A percentile compares a stretch with the other conserved stretches of the same genome.
phyloP scores from a whole-genome alignment of 2,329 filamentous ascomycete species.

The Cordyceps cicadae region DNA sequence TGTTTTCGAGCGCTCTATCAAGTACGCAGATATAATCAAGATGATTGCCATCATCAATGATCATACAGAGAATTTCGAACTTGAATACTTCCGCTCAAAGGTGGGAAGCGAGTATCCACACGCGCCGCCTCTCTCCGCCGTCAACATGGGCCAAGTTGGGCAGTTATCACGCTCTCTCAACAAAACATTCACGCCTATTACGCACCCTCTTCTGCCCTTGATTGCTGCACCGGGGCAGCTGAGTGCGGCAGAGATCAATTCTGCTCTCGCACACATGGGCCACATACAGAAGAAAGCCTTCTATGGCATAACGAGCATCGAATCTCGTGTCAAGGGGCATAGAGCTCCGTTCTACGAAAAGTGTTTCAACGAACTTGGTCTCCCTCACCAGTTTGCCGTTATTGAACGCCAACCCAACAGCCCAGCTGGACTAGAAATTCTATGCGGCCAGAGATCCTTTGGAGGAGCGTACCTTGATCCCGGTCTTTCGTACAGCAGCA shows the following conservation, averaged over 20 bases:
- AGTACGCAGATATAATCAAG: constrained; percentile 79
- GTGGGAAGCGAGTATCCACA: constrained; percentile 62
- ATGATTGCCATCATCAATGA: constrained; percentile 81
- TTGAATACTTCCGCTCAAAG: constrained; percentile 78
- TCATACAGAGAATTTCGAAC: constrained; percentile 79
- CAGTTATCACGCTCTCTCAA: constrained; percentile 79
- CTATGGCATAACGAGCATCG: constrained; percentile 68
- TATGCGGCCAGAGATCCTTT: constrained; percentile 66
- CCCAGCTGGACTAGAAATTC: constrained; percentile 58
- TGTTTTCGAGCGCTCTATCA: constrained; percentile 62
- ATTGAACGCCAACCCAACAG: constrained; percentile 62
- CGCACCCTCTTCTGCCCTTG: constrained; percentile 73
- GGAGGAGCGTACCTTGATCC: constrained; percentile 77
- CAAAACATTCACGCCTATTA: constrained; percentile 80
- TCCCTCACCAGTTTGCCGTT: constrained; percentile 73
- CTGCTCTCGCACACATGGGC: constrained; percentile 67
- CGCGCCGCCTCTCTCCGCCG: constrained; percentile 66
- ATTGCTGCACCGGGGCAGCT: constrained; percentile 81
- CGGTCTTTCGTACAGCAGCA: constrained; percentile 52
- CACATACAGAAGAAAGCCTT: constrained; percentile 72
- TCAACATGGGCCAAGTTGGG: constrained; percentile 83
- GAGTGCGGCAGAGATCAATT: constrained; percentile 78
- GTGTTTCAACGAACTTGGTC: constrained; percentile 71
- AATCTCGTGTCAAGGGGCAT: constrained; percentile 47
- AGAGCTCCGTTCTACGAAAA: constrained; percentile 83